Evolutionary conservation across 441 rosid genomes (phyloP).

Genomic region (Theobroma grandiflorum): DNA sequence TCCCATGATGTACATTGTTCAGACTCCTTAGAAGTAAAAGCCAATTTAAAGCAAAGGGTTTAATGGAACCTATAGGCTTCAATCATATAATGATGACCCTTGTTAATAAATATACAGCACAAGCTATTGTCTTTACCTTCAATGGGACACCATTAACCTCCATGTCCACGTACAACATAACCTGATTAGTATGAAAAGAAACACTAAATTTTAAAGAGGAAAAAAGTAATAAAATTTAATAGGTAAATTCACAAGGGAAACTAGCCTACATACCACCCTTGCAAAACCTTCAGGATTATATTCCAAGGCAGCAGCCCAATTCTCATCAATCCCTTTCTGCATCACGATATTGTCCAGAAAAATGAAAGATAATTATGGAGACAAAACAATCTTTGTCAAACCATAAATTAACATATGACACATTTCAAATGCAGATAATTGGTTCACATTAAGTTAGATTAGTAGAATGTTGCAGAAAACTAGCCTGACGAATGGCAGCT

Average conservation of each 20-base stretch:
- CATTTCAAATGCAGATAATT: not conserved
- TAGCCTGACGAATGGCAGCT: constrained; percentile 96
- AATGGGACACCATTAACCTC: constrained; percentile 95
- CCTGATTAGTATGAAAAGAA: constrained; percentile 51
- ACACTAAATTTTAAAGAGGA: constrained; percentile 21
- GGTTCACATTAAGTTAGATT: not conserved
- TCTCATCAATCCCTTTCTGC: constrained; percentile 99
- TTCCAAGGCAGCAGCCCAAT: constrained; percentile 98
- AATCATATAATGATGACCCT: constrained; percentile 12
- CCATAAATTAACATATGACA: not conserved
- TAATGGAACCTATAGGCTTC: not conserved
- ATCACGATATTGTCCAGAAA: constrained; percentile 22
- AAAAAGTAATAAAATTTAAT: constrained; percentile 18
- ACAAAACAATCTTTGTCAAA: not conserved
- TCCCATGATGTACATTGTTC: not conserved
- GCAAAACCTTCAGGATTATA: constrained; percentile 98
- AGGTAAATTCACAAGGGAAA: constrained; percentile 25
- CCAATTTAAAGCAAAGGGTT: not conserved
- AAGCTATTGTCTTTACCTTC: constrained; percentile 61
- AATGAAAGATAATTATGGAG: not conserved
- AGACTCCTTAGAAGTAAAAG: not conserved
- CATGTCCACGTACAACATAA: constrained; percentile 98
- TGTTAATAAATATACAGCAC: not conserved
- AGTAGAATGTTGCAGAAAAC: constrained; percentile 26
- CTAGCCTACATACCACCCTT: constrained; percentile 82